Base-by-base conservation (phyloP, 805 yeast genomes). In the Ogataea dorogensis region DNA sequence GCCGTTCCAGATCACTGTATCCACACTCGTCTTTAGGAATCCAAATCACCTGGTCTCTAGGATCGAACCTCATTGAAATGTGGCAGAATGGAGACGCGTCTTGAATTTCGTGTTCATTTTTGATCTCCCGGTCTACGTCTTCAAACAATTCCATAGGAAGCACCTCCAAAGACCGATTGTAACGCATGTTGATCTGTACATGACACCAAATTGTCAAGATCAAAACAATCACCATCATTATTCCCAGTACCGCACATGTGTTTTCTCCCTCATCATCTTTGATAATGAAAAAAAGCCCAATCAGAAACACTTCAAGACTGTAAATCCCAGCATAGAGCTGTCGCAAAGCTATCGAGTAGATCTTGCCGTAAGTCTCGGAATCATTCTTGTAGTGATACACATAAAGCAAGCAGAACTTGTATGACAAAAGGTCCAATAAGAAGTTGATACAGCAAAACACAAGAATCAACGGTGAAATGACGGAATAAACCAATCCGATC, bases 261-360 rank as follows among this genome's bases (percentile, higher is more conserved):
- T 72, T 27, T 58, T 66, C 40, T 61, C 70, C 77, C 5, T 61
- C 35, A n/a, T 63, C 62, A 49, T 79, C 70, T 36, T 68, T 65
- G 43, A 81, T 80, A 11, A 84, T 58, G 26, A 85, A 73, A 48
- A 86, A 80, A 7, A 86, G 62, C 0, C 96, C 97, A 26, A 85
- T 70, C 49, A 88, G 59, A 44, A 89, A 83, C 23, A 81, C 65
- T 51, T 88, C 94, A 52, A 86, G 67, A 50, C 88, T 85, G 56
- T 88, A 88, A 2, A 88, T 62, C 0, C 97, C 97, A 0, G 84
- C 68, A 51, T 83, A 86, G 28, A 88, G 58, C 39, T 86, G 95
- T 39, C 82, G 69, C 13, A 88, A 59, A 0, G 95, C 94, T 2
- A 67, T 66, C 1, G 93, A 85, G 56, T 85, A 88, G 28, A 83